A percentile compares a stretch with the other conserved stretches of the same genome.
Conservation (phyloP, 345 rosid species). For the Mercurialis annua region DNA sequence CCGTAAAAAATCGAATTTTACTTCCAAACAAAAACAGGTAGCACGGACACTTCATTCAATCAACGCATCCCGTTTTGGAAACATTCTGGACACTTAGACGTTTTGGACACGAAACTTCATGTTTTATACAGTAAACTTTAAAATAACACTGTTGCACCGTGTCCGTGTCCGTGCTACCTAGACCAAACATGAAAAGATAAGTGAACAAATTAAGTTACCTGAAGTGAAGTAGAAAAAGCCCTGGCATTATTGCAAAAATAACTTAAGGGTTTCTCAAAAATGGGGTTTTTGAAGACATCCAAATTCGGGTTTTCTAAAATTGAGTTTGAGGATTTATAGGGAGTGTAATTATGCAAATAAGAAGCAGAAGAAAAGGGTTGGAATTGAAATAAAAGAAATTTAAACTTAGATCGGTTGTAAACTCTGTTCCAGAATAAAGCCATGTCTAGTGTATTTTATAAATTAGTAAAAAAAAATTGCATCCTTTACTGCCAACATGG, state of each 20-base stretch:
- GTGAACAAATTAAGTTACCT: slow-evolving; percentile 27
- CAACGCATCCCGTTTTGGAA: neutral
- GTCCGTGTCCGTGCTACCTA: too few species aligned
- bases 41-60: neutral
- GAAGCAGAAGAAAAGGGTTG: slow-evolving; percentile 25
- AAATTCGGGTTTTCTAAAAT: slow-evolving; percentile 16
- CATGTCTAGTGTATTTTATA: slow-evolving; percentile 34
- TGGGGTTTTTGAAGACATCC: slow-evolving; percentile 14
- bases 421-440: slow-evolving; percentile 40
- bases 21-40: neutral
- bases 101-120: neutral
- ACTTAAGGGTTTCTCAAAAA: slow-evolving; percentile 16
- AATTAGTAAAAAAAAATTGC: neutral
- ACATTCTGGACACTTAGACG: slow-evolving; percentile 6
- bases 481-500: neutral
- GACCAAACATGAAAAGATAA: neutral
- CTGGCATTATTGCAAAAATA: slow-evolving; percentile 37
- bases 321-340: slow-evolving; percentile 12
- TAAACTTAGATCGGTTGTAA: slow-evolving; percentile 35
- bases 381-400: slow-evolving; percentile 23
- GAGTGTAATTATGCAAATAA: slow-evolving; percentile 10
- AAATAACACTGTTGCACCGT: too few species aligned
- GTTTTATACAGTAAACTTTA: neutral
- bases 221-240: slow-evolving; percentile 44
- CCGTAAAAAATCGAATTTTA: too few species aligned